Base-by-base conservation (phyloP, 2,329 filamentous ascomycete genomes). In the Xylariaceae sp. region DNA sequence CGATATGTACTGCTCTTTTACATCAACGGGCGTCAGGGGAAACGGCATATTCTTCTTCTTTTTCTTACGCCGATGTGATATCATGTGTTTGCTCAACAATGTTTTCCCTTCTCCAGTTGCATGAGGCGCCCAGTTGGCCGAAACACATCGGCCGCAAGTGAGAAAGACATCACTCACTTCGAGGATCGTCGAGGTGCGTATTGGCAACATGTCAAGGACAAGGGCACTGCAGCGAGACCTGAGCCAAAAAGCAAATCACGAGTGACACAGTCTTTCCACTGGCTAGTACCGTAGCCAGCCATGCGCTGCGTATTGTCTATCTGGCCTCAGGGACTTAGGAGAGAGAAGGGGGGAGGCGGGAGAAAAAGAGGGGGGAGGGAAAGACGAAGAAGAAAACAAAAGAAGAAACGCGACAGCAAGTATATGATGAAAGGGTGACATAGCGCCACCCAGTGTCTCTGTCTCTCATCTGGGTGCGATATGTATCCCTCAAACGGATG, bases 241-340 rank as follows among this genome's bases (percentile, higher is more conserved):
- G 37, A 56, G 49, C 30, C 51, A 59, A 64, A 56, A 62, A 59
- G 53, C 13, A 64, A 64, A 57, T 34, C 3, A 51, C 41, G 49
- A 58, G 34, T 52, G 58, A 56, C 44, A 57, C n/a, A 53, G 45
- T 2, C 23, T 23, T 6, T 52, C 9, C 3, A 34, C 30, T 44
- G 41, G 49, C 34, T 13, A 50, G 48, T 48, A 4, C 23, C 23
- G 23, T 30, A 30, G 23, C 23, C 18, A 4, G n/a, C 17, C 48
- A 11, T 30, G 30, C 48, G 11, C 13, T 23, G 48, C 48, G 30
- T 50, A 23, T 23, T 34, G 49, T 51, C 49, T 35, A 23, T 35
- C 41, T 41, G 37, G 11, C 3, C 3, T 51, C 11, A 23, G n/a
- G 49, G 34, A 51, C 49, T 7, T 30, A 50, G 48, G 18, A 15